A percentile compares a stretch with the other conserved stretches of the same genome.
Evolutionary conservation across 352 stramenopile species (phyloP).

Genomic region (Pythium aristosporum): DNA sequence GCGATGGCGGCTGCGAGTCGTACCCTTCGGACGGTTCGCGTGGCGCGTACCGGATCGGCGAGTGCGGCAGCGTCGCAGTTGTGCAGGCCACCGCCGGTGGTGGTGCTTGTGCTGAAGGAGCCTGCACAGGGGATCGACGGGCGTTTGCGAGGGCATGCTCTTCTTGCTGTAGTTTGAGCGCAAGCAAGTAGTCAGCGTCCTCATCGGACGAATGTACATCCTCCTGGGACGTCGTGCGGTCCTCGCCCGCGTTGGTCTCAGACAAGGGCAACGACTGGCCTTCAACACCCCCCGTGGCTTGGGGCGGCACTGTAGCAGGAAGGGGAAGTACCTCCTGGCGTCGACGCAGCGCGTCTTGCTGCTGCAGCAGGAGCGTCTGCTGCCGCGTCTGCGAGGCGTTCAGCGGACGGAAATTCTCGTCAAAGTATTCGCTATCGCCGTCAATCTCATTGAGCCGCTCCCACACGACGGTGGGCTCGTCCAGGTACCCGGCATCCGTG

Average conservation of each 20-base stretch:
- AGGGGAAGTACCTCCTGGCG: constrained; percentile 16
- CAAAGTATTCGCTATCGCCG: constrained; percentile 77
- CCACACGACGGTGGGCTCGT: constrained; percentile 93
- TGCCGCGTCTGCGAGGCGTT: constrained; percentile 70
- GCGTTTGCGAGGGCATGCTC: constrained; percentile 45
- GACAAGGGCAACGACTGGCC: constrained; percentile 10
- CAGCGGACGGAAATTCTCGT: constrained; percentile 61
- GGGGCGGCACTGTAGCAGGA: not conserved
- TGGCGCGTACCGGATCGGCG: constrained; percentile 2
- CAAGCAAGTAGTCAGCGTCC: constrained; percentile 73
- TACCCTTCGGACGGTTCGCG: constrained; percentile 21
- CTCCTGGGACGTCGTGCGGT: constrained; percentile 21
- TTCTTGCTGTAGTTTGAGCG: constrained; percentile 74
- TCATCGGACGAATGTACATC: constrained; percentile 15
- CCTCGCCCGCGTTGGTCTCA: constrained; percentile 19
- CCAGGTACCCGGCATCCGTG: constrained; percentile 96
- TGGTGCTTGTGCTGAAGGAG: not conserved
- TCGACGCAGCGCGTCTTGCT: constrained; percentile 41
- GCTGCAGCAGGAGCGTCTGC: constrained; percentile 60
- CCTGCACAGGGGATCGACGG: not conserved
- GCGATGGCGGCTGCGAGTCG: constrained; percentile 23
- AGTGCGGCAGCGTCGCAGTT: constrained; percentile 2
- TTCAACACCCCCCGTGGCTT: not conserved
- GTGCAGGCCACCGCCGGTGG: not conserved
- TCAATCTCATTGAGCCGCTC: constrained; percentile 93